Evolutionary conservation across 805 yeast species (phyloP), one percentile per base, ranked within the genome.

Genomic region (Metschnikowia orientalis): DNA sequence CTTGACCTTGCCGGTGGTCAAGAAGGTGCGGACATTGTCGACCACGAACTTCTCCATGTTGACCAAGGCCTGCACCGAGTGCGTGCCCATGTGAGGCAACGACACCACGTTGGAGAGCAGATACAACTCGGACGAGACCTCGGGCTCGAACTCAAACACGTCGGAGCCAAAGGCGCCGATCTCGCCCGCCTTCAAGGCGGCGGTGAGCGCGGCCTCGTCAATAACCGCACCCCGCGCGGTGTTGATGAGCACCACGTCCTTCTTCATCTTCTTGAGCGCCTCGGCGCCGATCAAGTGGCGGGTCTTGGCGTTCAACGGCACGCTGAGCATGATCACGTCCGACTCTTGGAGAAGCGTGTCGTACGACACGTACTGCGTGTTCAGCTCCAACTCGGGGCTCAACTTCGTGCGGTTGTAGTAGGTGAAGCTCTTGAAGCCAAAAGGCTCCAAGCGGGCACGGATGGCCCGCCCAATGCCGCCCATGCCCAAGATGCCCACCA

Each of bases 401-500:
- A 87, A 63, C 52, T 67, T 63, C 30, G 57, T 59, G 47, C 95
- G 73, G 63, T 85, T 87, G 59, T 86, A 72, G 59, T 87, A 87
- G 23, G 81, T 57, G 43, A 82, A 74, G 48, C 75, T 77, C 20
- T 57, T 61, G 57, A 86, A 84, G 3, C 92, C 95, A 57, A 87
- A 86, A 6, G 90, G 89, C 44, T 61, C 59, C 41, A 84, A 67
- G 47, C 90, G 72, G 44, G 77, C 75, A 34, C 86, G 70, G 32
- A 87, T 77, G 18, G 85, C 83, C 38, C 88, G 75, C 28, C 95
- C 95, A 59, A 87, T 86, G 21, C 95, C 95, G 20, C 95, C 95
- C 75, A 87, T 71, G 10, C 95, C 95, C 32, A 82, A 64, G 34
- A 87, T 78, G 30, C 95, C 95, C 14, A 87, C 79, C 12, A 69